These are phyloP conservation scores for Xylaria intraflava DNA, from an alignment of 495 filamentous ascomycete genomes.

Conservation along the genomic window DNA sequence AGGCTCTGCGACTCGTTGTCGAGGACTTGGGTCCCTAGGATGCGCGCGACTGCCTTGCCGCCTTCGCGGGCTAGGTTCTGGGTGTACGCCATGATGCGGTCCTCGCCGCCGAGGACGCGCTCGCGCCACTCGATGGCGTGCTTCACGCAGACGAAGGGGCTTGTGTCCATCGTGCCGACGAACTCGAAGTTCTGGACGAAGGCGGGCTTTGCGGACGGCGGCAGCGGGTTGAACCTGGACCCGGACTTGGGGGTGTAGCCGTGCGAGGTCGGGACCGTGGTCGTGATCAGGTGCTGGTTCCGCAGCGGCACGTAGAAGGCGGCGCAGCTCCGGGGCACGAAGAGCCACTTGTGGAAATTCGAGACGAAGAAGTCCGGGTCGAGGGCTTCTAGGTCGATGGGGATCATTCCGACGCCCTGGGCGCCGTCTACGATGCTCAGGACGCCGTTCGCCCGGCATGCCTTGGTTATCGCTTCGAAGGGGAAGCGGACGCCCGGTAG, in stretches of 20 bases:
- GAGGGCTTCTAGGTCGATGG: conserved; percentile 53
- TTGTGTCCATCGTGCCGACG: conserved; percentile 65
- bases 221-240: conserved; percentile 43
- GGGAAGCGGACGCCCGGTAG: conserved; percentile 69
- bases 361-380: conserved; percentile 70
- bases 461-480: conserved; percentile 55
- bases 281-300: conserved; percentile 64
- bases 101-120: conserved; percentile 68
- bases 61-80: conserved; percentile 51
- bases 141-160: conserved; percentile 62
- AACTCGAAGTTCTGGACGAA: conserved; percentile 74
- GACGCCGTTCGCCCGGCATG: conserved; percentile 56
- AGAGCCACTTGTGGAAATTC: conserved; percentile 84
- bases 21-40: conserved; percentile 65
- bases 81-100: conserved; percentile 54
- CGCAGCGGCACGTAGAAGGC: conserved; percentile 65
- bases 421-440: conserved; percentile 59
- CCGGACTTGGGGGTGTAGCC: conserved; percentile 39
- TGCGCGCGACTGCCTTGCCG: conserved; percentile 49
- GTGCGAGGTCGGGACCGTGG: conserved; percentile 61
- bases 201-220: conserved; percentile 36
- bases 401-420: conserved; percentile 67
- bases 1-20: conserved; percentile 47
- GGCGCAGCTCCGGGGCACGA: conserved; percentile 66
- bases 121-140: conserved; percentile 62